Percentiles rank a stretch among this genome's conserved stretches.
phyloP scores from a whole-genome alignment of 306 rosid genomes.

The Malus sylvestris region DNA sequence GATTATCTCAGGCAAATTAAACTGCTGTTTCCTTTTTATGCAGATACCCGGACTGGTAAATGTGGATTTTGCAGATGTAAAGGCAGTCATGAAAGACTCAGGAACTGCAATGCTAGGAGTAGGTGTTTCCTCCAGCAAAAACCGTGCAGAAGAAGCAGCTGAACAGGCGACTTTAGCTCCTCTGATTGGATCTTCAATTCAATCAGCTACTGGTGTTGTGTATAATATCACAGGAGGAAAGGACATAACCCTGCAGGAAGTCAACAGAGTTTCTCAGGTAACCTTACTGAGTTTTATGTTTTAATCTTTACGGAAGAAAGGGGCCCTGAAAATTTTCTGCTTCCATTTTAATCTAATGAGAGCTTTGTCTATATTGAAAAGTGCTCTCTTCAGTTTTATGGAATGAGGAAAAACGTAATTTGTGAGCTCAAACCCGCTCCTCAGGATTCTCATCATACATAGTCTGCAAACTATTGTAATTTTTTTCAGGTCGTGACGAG shows the following conservation, averaged over 20 bases:
- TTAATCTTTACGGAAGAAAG: not conserved
- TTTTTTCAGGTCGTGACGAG: constrained; percentile 80
- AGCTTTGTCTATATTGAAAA: not conserved
- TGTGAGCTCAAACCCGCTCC: not conserved
- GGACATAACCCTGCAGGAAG: constrained; percentile 98
- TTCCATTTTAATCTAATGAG: not conserved
- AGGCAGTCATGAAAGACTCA: constrained; percentile 96
- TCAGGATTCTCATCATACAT: not conserved
- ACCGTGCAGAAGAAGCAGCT: constrained; percentile 98
- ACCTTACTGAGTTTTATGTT: constrained; percentile 8
- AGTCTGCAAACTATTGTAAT: not conserved
- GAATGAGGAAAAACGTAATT: too few relatives aligned
- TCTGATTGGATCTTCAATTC: constrained; percentile 90
- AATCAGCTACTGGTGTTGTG: constrained; percentile 95
- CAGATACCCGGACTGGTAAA: constrained; percentile 99
- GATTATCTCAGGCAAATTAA: not conserved
- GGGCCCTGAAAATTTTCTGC: not conserved
- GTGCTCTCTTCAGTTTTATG: not conserved
- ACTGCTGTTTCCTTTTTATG: constrained; percentile 16
- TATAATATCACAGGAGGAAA: constrained; percentile 97
- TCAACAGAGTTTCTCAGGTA: constrained; percentile 96
- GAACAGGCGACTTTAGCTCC: constrained; percentile 99
- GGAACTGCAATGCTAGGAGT: constrained; percentile 99
- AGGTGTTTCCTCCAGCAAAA: constrained; percentile 95
- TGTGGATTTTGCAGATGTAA: constrained; percentile 99